These are phyloP conservation scores for Penicillium sp. DNA, from an alignment of 2,329 filamentous ascomycete genomes.

Conservation along the genomic window DNA sequence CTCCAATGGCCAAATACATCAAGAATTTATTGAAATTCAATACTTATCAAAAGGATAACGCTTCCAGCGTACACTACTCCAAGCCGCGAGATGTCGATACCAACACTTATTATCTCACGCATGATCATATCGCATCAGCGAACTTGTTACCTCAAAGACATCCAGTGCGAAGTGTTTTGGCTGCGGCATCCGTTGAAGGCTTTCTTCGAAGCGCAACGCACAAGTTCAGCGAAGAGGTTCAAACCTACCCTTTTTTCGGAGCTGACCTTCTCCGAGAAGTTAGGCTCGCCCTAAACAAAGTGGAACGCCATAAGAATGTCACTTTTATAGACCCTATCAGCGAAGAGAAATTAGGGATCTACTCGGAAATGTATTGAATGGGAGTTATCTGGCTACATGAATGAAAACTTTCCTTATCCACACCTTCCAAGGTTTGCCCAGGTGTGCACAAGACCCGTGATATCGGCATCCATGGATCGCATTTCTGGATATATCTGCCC, in stretches of 20 bases:
- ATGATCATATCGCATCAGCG: conserved; percentile 4
- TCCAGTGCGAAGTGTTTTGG: conserved; percentile 6
- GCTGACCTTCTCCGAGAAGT: conserved; percentile 8
- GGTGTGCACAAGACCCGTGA: no score
- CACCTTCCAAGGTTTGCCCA: no score
- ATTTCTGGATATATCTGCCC: no score
- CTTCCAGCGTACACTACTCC: no score
- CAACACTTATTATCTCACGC: conserved; percentile 5
- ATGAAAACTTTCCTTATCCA: no score
- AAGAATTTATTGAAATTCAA: conserved; percentile 1
- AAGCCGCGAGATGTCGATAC: not conserved
- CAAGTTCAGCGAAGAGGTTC: conserved; percentile 1
- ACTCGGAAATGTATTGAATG: no score
- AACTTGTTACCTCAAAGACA: conserved; percentile 3
- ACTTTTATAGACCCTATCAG: no score
- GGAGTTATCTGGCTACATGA: no score
- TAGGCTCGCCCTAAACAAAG: not conserved
- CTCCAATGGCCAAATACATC: conserved; percentile 3
- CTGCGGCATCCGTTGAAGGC: conserved; percentile 1
- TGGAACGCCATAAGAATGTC: not conserved
- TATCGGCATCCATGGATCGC: no score
- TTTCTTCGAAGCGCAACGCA: not conserved
- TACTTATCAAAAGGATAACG: no score
- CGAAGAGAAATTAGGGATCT: no score
- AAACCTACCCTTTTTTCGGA: not conserved